Conservation (phyloP, 1,284 basidiomycete genomes). For the Trichosporon asahii region DNA sequence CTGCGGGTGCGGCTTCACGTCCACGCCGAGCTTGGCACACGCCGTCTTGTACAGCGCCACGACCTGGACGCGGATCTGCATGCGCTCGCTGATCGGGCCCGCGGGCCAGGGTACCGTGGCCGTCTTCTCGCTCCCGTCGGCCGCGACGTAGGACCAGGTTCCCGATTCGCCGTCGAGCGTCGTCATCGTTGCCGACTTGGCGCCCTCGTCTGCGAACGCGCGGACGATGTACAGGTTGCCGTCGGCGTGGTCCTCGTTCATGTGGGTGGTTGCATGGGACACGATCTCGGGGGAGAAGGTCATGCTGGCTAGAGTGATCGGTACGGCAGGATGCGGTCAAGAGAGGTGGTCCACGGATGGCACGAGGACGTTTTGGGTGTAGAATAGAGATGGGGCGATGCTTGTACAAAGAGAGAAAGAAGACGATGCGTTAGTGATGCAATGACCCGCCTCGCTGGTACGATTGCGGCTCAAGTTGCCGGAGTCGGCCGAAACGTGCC, state of each 20-base stretch:
- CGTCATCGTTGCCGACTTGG: slow-evolving; percentile 3
- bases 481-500: neutral
- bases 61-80: slow-evolving; percentile 14
- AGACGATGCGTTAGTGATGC: too few species aligned
- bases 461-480: neutral
- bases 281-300: slow-evolving; percentile 6
- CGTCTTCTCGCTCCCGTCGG: slow-evolving; percentile 8
- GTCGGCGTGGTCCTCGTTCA: slow-evolving; percentile 16
- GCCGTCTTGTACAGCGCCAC: slow-evolving; percentile 12
- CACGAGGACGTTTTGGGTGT: too few species aligned
- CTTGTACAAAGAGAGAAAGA: too few species aligned
- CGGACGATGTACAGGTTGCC: slow-evolving; percentile 15
- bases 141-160: slow-evolving; percentile 8
- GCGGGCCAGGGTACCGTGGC: neutral
- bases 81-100: neutral
- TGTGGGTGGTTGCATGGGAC: slow-evolving; percentile 6
- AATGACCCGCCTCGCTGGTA: too few species aligned
- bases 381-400: too few species aligned
- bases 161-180: neutral
- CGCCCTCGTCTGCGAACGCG: slow-evolving; percentile 5
- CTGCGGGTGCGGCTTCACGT: neutral
- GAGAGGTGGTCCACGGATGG: too few species aligned
- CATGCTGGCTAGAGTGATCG: neutral
- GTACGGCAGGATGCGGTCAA: too few species aligned
- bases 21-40: neutral